Evolutionary conservation across 352 stramenopile species (phyloP).

Genomic region (Pythium biforme): DNA sequence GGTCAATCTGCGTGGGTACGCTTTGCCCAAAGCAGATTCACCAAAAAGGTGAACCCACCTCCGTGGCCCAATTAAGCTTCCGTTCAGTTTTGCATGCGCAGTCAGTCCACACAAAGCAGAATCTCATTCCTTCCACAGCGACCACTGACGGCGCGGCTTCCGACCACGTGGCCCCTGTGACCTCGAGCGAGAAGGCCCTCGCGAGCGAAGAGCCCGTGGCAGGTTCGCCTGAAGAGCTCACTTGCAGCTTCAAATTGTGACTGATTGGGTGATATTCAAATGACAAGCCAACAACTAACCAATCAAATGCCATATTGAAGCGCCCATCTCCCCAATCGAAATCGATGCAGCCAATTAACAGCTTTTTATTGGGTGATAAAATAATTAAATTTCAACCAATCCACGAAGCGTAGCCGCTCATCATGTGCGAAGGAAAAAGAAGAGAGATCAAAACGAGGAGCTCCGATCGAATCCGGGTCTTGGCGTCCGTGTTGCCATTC

Average conservation of each 20-base stretch:
- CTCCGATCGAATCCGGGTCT: no score
- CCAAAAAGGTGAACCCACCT: no score
- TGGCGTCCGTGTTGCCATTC: not conserved
- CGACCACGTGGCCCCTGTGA: no score
- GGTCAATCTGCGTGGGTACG: no score
- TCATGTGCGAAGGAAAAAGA: not conserved
- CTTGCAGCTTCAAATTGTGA: not conserved
- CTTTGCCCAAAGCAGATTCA: no score
- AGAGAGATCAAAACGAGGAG: no score
- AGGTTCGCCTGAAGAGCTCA: not conserved
- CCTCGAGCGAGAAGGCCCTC: no score
- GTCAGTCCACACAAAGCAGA: no score
- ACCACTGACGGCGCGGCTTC: no score
- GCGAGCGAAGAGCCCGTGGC: not conserved
- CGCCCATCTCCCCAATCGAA: conserved; percentile 16
- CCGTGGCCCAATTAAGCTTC: no score
- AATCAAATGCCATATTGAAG: conserved; percentile 10
- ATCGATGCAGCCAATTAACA: conserved; percentile 15
- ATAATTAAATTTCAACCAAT: conserved; percentile 2
- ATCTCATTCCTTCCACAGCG: no score
- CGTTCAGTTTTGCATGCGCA: no score
- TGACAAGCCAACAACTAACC: conserved; percentile 7
- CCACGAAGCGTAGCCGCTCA: not conserved
- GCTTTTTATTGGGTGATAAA: conserved; percentile 9
- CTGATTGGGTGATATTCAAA: conserved; percentile 8